These are phyloP conservation scores for Astragalus glycyphyllos DNA, from an alignment of 306 rosid species.

Conservation along the genomic window DNA sequence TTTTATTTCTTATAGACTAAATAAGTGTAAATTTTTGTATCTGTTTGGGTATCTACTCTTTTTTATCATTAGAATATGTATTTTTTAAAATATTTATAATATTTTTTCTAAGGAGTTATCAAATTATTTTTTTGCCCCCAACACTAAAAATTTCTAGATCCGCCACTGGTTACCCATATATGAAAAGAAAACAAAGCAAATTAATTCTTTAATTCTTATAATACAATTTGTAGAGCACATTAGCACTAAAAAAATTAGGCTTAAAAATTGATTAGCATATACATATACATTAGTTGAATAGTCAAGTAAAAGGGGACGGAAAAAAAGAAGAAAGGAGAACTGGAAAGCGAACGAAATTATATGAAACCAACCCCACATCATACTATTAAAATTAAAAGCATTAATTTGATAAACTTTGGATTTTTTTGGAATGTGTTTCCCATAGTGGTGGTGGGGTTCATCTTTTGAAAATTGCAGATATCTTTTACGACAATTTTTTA, in stretches of 20 bases:
- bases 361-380: constrained; percentile 39
- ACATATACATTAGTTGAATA: constrained; percentile 42
- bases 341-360: constrained; percentile 36
- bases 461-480: constrained; percentile 50
- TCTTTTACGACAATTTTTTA: constrained; percentile 41
- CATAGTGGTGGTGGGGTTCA: constrained; percentile 44
- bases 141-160: too few relatives aligned
- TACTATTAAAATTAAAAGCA: constrained; percentile 42
- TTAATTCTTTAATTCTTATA: too few relatives aligned
- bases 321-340: constrained; percentile 28
- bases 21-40: too few relatives aligned
- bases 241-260: constrained; percentile 20
- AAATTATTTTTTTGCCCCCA: too few relatives aligned
- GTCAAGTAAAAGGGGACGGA: constrained; percentile 36
- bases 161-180: constrained; percentile 13
- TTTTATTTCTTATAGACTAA: too few relatives aligned
- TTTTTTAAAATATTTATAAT: too few relatives aligned
- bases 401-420: constrained; percentile 39
- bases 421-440: constrained; percentile 42
- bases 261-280: constrained; percentile 31
- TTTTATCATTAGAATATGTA: too few relatives aligned
- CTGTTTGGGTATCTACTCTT: too few relatives aligned
- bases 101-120: too few relatives aligned
- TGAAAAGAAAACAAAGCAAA: neutral
- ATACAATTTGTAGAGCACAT: neutral